Evolutionary conservation across 345 rosid species (phyloP).

Genomic region (Syzygium aqueum): DNA sequence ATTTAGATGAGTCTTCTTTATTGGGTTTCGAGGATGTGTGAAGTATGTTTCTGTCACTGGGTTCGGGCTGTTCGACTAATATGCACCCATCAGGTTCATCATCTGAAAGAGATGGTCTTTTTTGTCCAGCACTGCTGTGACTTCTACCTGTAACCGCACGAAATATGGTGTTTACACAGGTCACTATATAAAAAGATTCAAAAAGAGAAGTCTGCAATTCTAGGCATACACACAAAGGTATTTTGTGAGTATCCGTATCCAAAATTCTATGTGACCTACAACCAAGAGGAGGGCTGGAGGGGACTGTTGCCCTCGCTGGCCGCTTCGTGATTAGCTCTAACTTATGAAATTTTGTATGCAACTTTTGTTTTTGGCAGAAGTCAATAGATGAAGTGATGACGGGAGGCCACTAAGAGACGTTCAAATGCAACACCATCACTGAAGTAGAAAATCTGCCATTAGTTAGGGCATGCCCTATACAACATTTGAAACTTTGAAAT

Average conservation of each 20-base stretch:
- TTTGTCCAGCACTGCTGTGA: not conserved
- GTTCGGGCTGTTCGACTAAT: not conserved
- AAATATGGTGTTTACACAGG: not conserved
- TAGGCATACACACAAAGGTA: not conserved
- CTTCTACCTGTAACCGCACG: not conserved
- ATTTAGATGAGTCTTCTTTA: not conserved
- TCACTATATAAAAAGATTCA: not conserved
- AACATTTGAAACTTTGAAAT: not conserved
- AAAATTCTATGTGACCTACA: not conserved
- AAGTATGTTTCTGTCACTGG: not conserved
- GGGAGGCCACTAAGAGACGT: not conserved
- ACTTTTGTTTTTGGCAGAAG: not conserved
- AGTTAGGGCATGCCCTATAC: not conserved
- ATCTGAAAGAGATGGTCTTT: not conserved
- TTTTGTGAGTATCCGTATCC: not conserved
- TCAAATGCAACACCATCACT: not conserved
- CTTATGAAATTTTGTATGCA: not conserved
- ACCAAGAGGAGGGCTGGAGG: not conserved
- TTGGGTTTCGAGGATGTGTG: not conserved
- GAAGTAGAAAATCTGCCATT: not conserved
- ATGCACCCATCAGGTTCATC: not conserved
- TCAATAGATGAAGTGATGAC: not conserved
- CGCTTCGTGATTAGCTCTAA: not conserved
- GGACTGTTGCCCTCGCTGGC: not conserved
- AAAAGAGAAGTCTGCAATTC: not conserved